Percentiles rank a stretch among this genome's conserved stretches.
These are phyloP conservation scores for Sonneratia caseolaris DNA, from an alignment of 345 rosid genomes.

Conservation along the genomic window DNA sequence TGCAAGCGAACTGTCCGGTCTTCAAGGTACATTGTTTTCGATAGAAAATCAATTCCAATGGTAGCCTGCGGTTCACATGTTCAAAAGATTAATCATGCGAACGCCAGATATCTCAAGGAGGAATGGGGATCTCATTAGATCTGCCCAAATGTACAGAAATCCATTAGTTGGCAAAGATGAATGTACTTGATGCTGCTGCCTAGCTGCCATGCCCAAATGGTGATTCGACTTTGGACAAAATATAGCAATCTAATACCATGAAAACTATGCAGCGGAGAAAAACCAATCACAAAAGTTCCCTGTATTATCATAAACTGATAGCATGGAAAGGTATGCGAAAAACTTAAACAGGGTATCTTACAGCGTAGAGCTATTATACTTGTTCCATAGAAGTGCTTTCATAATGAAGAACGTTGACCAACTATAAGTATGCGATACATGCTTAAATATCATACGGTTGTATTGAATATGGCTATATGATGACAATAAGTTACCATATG, in stretches of 20 bases:
- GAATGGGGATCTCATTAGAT: background rate
- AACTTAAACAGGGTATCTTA: background rate
- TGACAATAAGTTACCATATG: background rate
- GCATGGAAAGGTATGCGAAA: too few species aligned
- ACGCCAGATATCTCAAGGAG: background rate
- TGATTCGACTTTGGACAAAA: background rate
- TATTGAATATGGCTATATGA: background rate
- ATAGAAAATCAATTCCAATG: conserved; percentile 83
- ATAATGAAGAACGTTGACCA: background rate
- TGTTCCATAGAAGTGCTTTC: background rate
- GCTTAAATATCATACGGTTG: background rate
- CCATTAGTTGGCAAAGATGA: background rate
- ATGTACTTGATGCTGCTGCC: background rate
- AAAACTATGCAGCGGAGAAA: background rate
- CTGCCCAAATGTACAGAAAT: background rate
- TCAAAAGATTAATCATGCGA: background rate
- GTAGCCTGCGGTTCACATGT: conserved; percentile 52
- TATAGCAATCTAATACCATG: background rate
- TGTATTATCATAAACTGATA: too few species aligned
- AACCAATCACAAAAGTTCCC: background rate
- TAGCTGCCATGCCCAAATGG: background rate
- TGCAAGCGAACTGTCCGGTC: conserved; percentile 89
- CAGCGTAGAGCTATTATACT: background rate
- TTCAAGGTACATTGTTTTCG: conserved; percentile 92
- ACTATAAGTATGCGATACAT: background rate